Conservation (phyloP, 2,329 filamentous ascomycete species). For the Domatiomyces globalis region DNA sequence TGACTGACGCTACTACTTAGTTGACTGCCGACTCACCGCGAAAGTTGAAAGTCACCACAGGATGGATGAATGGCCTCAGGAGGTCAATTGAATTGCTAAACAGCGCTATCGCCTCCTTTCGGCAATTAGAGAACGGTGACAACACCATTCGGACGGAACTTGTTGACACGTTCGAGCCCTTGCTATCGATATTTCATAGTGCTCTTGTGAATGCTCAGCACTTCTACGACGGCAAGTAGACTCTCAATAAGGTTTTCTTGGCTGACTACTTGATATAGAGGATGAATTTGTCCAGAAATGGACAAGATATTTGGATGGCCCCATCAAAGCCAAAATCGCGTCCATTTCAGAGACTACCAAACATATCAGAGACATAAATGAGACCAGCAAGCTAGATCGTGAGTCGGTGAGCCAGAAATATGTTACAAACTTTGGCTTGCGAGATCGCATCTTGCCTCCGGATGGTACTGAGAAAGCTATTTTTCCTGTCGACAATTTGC, state of each 20-base stretch:
- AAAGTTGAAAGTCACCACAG: slow-evolving; percentile 2
- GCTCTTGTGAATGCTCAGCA: slow-evolving; percentile 3
- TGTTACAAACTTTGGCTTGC: not conserved
- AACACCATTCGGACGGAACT: slow-evolving; percentile 4
- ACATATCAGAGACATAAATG: slow-evolving; percentile 3
- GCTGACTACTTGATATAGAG: too few relatives aligned
- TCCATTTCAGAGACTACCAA: slow-evolving; percentile 2
- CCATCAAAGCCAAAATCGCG: slow-evolving; percentile 1
- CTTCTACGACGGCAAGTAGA: slow-evolving; percentile 1
- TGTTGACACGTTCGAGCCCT: slow-evolving; percentile 1
- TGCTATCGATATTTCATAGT: slow-evolving; percentile 1
- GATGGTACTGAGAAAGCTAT: slow-evolving; percentile 4
- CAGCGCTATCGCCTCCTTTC: slow-evolving; percentile 1
- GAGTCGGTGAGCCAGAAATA: not conserved
- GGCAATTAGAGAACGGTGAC: not conserved
- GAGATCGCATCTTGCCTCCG: slow-evolving; percentile 1
- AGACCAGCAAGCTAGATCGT: slow-evolving; percentile 3
- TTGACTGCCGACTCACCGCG: not conserved
- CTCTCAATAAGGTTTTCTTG: slow-evolving; percentile 1
- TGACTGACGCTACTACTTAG: not conserved
- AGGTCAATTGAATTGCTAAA: slow-evolving; percentile 3
- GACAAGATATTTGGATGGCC: not conserved
- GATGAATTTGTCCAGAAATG: not conserved
- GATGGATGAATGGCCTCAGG: slow-evolving; percentile 3
- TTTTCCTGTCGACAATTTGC: slow-evolving; percentile 2